Percentiles rank a stretch among this genome's conserved stretches.
These are phyloP conservation scores for Fusarium domesticum DNA, from an alignment of 2,329 filamentous ascomycete species.

Conservation along the genomic window DNA sequence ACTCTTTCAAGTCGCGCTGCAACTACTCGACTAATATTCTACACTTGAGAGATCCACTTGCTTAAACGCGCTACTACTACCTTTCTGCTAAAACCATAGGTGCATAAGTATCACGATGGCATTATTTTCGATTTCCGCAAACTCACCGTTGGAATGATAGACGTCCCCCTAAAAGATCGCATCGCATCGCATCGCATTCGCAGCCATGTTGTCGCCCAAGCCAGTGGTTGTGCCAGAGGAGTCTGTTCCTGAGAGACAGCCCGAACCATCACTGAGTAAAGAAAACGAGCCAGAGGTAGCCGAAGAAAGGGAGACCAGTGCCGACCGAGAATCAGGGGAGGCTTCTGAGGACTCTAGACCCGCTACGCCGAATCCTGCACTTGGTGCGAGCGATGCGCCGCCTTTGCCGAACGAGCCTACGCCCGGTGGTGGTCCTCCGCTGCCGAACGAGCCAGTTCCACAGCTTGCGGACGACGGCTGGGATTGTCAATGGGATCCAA, in stretches of 20 bases:
- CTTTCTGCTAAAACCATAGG: constrained; percentile 33
- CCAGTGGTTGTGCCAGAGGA: constrained; percentile 14
- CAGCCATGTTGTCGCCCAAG: constrained; percentile 21
- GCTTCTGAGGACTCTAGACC: constrained; percentile 20
- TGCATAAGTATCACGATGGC: constrained; percentile 40
- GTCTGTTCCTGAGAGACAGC: constrained; percentile 4
- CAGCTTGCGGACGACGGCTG: constrained; percentile 70
- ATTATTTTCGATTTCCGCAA: constrained; percentile 30
- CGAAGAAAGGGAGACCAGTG: constrained; percentile 4
- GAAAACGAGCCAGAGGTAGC: constrained; percentile 14
- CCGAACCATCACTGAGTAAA: constrained; percentile 7
- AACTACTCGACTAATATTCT: no score
- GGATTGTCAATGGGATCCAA: constrained; percentile 74
- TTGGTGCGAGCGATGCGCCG: constrained; percentile 28
- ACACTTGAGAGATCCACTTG: neutral
- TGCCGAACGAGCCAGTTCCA: constrained; percentile 44
- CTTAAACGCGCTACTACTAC: constrained; percentile 13
- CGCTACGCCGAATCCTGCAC: constrained; percentile 2
- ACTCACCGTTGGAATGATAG: constrained; percentile 40
- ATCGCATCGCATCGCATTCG: constrained; percentile 17
- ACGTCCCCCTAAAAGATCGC: constrained; percentile 16
- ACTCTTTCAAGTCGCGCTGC: constrained; percentile 9
- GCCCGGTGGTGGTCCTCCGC: constrained; percentile 34
- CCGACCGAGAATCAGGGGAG: constrained; percentile 25
- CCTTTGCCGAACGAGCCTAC: constrained; percentile 37